Percentiles rank a stretch among this genome's conserved stretches.
These are phyloP conservation scores for Fusarium sp. DNA, from an alignment of 2,329 filamentous ascomycete genomes.

Conservation along the genomic window DNA sequence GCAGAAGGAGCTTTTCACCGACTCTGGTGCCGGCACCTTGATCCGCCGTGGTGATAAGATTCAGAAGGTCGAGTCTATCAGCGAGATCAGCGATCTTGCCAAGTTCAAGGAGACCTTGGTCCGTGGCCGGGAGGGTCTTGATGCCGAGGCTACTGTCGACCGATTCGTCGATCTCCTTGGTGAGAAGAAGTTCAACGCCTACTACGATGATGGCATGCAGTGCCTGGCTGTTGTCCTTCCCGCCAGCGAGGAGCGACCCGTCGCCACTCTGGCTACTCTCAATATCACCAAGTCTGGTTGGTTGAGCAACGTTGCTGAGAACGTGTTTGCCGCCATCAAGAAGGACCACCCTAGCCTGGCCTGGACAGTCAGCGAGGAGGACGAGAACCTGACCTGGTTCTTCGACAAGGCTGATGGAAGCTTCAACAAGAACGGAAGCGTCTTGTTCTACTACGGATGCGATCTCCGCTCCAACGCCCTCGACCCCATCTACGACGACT, in stretches of 20 bases:
- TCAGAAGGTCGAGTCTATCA: constrained; percentile 75
- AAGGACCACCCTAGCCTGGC: constrained; percentile 91
- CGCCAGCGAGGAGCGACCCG: constrained; percentile 69
- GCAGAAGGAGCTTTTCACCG: constrained; percentile 96
- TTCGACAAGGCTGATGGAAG: constrained; percentile 97
- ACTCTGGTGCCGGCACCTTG: constrained; percentile 92
- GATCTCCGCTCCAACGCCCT: constrained; percentile 81
- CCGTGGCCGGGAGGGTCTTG: constrained; percentile 82
- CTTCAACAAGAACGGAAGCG: constrained; percentile 84
- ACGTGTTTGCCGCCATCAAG: constrained; percentile 92
- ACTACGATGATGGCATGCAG: constrained; percentile 94
- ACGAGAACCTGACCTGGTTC: constrained; percentile 98
- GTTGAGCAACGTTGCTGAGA: constrained; percentile 94
- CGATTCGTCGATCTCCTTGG: constrained; percentile 84
- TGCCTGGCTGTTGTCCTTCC: constrained; percentile 90
- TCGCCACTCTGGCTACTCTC: constrained; percentile 88
- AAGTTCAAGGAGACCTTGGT: constrained; percentile 86
- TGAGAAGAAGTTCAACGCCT: constrained; percentile 85
- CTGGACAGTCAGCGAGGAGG: constrained; percentile 96
- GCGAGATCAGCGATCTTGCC: constrained; percentile 79
- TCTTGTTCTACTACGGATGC: constrained; percentile 96
- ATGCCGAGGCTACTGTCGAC: constrained; percentile 85
- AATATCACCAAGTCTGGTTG: constrained; percentile 95
- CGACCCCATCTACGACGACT: constrained; percentile 84
- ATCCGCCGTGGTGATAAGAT: constrained; percentile 94